These are phyloP conservation scores for Fusarium neocosmosporiellum DNA, from an alignment of 2,329 filamentous ascomycete genomes.

Conservation along the genomic window DNA sequence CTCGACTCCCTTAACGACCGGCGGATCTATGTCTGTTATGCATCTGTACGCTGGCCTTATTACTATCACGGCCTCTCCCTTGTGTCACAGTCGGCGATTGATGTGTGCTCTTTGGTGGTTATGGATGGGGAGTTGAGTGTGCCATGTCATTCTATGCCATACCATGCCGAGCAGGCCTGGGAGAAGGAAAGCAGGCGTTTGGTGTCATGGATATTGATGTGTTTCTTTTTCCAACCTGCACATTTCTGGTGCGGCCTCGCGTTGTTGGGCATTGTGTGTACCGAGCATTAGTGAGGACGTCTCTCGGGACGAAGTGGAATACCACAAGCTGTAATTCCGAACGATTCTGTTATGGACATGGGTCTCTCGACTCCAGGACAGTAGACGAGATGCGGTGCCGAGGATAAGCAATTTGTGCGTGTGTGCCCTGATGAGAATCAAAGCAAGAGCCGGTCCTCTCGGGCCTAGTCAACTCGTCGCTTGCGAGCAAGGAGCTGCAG, in stretches of 20 bases:
- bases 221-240: conserved; percentile 4
- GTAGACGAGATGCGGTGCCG: neutral
- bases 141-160: neutral
- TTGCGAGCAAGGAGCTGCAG: conserved; percentile 1
- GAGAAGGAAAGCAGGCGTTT: conserved; percentile 28
- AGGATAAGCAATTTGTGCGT: neutral
- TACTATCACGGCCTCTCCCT: neutral
- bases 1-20: neutral
- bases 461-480: neutral
- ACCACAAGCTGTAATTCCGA: neutral
- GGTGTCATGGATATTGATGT: conserved; percentile 30
- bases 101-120: conserved; percentile 11
- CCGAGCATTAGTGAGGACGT: neutral
- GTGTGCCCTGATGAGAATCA: neutral
- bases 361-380: neutral
- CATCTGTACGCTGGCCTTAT: neutral
- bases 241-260: conserved; percentile 2
- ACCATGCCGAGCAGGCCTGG: neutral
- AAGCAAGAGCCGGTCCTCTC: neutral
- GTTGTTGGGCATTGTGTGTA: conserved; percentile 14
- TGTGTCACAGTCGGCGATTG: neutral
- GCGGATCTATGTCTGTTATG: neutral
- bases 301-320: neutral
- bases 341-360: neutral
- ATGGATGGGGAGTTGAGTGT: conserved; percentile 5